Percentiles rank a stretch among this genome's conserved stretches.
These are phyloP conservation scores for Dryas drummondii DNA, from an alignment of 306 rosid genomes.

Conservation along the genomic window DNA sequence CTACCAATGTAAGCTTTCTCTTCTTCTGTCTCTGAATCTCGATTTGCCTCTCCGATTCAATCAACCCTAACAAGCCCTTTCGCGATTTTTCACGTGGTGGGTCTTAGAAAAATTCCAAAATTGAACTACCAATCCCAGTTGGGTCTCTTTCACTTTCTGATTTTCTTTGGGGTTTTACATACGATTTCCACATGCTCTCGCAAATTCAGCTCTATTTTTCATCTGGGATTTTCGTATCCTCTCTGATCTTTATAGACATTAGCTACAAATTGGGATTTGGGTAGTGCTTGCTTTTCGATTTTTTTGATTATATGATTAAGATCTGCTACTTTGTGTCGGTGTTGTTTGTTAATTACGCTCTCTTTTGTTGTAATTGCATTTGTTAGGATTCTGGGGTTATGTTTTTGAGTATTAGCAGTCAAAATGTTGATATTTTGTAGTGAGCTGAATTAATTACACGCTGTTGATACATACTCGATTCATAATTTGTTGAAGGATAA, in stretches of 20 bases:
- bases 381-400: neutral
- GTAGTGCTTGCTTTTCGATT: neutral
- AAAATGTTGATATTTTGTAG: neutral
- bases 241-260: neutral
- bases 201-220: neutral
- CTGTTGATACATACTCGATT: neutral
- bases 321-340: slow-evolving; percentile 4
- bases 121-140: slow-evolving; percentile 12
- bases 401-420: neutral
- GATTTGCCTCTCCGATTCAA: neutral
- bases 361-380: neutral
- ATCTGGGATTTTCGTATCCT: neutral
- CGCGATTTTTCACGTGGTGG: neutral
- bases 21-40: slow-evolving; percentile 1
- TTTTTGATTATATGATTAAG: neutral
- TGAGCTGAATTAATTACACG: neutral
- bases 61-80: neutral
- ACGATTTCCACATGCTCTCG: neutral
- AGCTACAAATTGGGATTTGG: neutral
- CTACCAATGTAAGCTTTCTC: slow-evolving; percentile 8
- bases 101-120: neutral
- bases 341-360: neutral
- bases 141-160: neutral
- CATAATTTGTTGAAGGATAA: neutral
- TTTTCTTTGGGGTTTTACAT: neutral